These are phyloP conservation scores for Flaveria floridana DNA, from an alignment of 140 eudicot species.

Conservation along the genomic window DNA sequence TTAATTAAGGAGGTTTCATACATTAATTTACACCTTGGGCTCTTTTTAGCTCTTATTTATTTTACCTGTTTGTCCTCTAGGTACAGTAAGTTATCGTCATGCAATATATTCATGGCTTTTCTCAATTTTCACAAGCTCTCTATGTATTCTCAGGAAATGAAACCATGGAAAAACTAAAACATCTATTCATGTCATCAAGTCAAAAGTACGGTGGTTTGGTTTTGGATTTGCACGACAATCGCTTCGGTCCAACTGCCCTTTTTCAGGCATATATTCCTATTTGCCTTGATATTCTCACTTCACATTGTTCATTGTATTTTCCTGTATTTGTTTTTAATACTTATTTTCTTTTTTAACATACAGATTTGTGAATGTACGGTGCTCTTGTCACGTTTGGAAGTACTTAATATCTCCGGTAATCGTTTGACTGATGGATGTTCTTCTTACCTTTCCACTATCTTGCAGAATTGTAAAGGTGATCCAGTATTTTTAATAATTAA, in stretches of 20 bases:
- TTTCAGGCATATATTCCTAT: slow-evolving; percentile 50
- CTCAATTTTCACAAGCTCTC: background rate
- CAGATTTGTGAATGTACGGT: slow-evolving; percentile 92
- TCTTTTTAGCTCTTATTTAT: no score
- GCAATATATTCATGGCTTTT: slow-evolving; percentile 11
- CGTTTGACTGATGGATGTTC: slow-evolving; percentile 87
- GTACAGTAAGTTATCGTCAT: background rate
- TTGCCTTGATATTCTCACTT: background rate
- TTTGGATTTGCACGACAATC: slow-evolving; percentile 80
- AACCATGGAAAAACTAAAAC: slow-evolving; percentile 66
- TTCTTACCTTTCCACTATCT: slow-evolving; percentile 71
- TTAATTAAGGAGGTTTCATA: no score
- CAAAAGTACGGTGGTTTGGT: slow-evolving; percentile 79
- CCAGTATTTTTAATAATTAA: background rate
- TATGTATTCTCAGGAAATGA: slow-evolving; percentile 61
- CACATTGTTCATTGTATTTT: slow-evolving; percentile 2
- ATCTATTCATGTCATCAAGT: slow-evolving; percentile 65
- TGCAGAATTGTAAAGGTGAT: slow-evolving; percentile 79
- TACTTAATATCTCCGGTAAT: slow-evolving; percentile 82
- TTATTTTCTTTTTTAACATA: slow-evolving; percentile 7
- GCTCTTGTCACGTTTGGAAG: slow-evolving; percentile 81
- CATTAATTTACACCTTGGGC: no score
- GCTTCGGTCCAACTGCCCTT: slow-evolving; percentile 82
- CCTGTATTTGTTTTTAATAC: background rate
- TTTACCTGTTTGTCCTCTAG: background rate